Evolutionary conservation across 2,329 filamentous ascomycete species (phyloP).

Genomic region (Stachybotrys chartarum): DNA sequence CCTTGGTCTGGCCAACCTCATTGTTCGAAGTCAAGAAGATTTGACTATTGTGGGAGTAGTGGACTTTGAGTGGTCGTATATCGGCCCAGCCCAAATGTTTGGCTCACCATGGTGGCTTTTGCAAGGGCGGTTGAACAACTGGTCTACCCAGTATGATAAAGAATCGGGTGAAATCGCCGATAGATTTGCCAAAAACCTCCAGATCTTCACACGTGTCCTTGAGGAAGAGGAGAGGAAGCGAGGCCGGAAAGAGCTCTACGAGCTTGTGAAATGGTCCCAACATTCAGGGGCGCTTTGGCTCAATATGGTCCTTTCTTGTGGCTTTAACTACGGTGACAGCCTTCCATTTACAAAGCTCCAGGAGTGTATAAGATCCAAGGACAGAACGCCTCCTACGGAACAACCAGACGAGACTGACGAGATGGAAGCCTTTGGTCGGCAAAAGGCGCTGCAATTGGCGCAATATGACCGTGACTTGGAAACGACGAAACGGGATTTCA

Average conservation of each 20-base stretch:
- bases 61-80: constrained; percentile 2
- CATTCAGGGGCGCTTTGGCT: background rate
- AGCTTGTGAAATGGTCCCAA: background rate
- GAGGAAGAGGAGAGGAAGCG: background rate
- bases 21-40: constrained; percentile 1
- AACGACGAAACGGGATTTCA: background rate
- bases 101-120: constrained; percentile 2
- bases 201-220: background rate
- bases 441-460: background rate
- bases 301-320: background rate
- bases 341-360: background rate
- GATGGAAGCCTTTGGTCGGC: background rate
- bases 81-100: background rate
- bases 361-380: background rate
- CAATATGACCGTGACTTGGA: background rate
- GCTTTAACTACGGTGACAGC: background rate
- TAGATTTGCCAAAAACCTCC: background rate
- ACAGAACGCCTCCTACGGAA: background rate
- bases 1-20: background rate
- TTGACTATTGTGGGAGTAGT: background rate
- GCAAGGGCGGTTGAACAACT: background rate
- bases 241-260: background rate
- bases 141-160: background rate
- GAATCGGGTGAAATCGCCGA: background rate
- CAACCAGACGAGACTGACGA: background rate